Evolutionary conservation across 768 basidiomycete genomes (phyloP), one percentile per base, ranked within the genome.

Genomic region (Amanita thiersii): DNA sequence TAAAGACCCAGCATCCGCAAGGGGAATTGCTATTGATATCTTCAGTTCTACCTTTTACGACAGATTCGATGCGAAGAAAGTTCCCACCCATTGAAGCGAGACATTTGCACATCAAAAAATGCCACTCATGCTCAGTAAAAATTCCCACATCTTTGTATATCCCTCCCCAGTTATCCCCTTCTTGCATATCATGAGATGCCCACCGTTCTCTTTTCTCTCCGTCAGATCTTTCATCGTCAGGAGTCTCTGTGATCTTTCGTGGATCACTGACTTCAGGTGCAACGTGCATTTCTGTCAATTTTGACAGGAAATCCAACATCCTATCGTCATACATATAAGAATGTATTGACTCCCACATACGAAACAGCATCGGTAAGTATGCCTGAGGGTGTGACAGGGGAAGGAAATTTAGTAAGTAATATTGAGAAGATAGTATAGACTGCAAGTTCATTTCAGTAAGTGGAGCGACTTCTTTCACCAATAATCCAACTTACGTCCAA

Each of bases 271-370:
- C 61, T 30, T 74, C 68, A 39, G 89, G 81, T 52, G 85, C 81
- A 48, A 86, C 72, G 63, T 94, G 91, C 62, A 82, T 69, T 58
- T 89, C 83, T 41, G 82, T 66, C 34, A 94, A 69, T 52, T 73
- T 73, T 20, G 87, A 71, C 46, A 92, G 72, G 56, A 94, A 84
- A 43, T 86, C 75, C 47, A 92, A 69, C 78, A 89, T 88, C 58
- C 89, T 75, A 54, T 90, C 89, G 68, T 92, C 89, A 64, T 80
- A 92, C 61, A 81, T 75, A 58, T 86, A 86, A 44, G 86, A 88
- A 64, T 91, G 90, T 54, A 93, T 68, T 9, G 86, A 83, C 60
- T 86, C 81, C 87, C 89, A 93, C 34, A 90, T 54, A 40, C 83
- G 79, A 65, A 92, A 86, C 40, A 91, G 69, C 73, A 85, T 83